These are phyloP conservation scores for Chlamydomonas sp. DNA, from an alignment of 139 green algal genomes.

Conservation along the genomic window DNA sequence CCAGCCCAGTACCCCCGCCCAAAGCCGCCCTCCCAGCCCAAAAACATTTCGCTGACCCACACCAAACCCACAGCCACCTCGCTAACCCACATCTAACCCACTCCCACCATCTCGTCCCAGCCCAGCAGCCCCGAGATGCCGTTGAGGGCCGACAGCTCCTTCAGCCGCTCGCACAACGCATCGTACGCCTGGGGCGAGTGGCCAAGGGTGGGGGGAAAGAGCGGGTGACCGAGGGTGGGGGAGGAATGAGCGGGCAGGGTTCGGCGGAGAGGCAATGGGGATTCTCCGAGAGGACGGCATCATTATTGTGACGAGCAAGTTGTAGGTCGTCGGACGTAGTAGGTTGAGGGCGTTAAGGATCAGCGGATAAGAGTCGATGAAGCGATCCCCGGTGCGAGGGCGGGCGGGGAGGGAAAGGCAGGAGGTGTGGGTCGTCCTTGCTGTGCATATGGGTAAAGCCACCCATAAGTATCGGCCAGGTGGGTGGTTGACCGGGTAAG, in stretches of 20 bases:
- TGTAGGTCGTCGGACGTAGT: too few relatives aligned
- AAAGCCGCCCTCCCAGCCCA: neutral
- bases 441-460: too few relatives aligned
- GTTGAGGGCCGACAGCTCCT: slow-evolving; percentile 68
- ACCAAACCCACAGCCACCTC: neutral
- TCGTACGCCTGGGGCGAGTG: slow-evolving; percentile 59
- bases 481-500: too few relatives aligned
- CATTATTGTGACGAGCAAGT: too few relatives aligned
- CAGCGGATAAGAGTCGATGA: too few relatives aligned
- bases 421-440: too few relatives aligned
- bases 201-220: neutral
- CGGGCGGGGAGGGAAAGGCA: too few relatives aligned
- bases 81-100: neutral
- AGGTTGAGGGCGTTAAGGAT: too few relatives aligned
- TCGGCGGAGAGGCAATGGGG: too few relatives aligned
- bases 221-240: neutral
- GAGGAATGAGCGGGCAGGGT: neutral
- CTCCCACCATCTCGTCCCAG: slow-evolving; percentile 79
- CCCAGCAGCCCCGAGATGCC: slow-evolving; percentile 76
- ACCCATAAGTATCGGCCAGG: too few relatives aligned
- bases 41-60: neutral
- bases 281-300: too few relatives aligned
- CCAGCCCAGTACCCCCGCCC: neutral
- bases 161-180: slow-evolving; percentile 70
- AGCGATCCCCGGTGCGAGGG: too few relatives aligned